Base-by-base conservation (phyloP, 768 basidiomycete genomes). In the Trichaptum fuscoviolaceum region DNA sequence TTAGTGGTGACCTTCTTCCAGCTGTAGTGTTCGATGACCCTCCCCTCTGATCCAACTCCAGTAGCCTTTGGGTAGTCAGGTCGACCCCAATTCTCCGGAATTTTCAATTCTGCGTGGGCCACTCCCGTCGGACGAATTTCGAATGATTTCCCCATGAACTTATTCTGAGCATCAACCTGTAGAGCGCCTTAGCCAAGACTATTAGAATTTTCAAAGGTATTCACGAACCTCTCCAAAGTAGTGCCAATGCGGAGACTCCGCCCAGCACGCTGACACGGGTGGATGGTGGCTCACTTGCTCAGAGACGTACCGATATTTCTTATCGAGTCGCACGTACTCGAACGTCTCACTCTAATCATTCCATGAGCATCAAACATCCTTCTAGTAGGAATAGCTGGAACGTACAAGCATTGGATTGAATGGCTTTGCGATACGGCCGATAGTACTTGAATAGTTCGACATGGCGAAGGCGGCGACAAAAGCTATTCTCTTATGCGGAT, bases 261-360 rank as follows among this genome's bases (percentile, higher is more conserved):
- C 92, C 87, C 92, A 96, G 75, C 96, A 98, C 8, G 96, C 95
- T 4, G 93, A 95, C 63, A 98, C 95, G 0, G 96, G 96, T 6
- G 96, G 96, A 76, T 98, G 96, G 76, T 98, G 96, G 73, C 91
- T 95, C 68, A 99, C 96, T 83, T 99, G 96, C 74, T 99, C 96
- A 0, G 93, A 95, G 36, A 96, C 78, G 73, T 98, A 99, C 35
- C 94, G 86, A 74, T 96, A 99, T 74, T 92, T 84, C 73, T 90
- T 91, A 72, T 96, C 93, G 35, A 92, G 75, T 64, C 91, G 82
- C 35, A 92, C 93, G 73, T 97, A 96, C 77, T 99, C 96, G 71
- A 96, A 99, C 1, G 95, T 96, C 77, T 99, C 96, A 72, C 89
- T 86, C 87, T 95, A 70, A 60, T 23, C 15, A 23, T 18, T 23